Conservation (phyloP, 164 flowering plant species). For the Nymphaea thermarum region DNA sequence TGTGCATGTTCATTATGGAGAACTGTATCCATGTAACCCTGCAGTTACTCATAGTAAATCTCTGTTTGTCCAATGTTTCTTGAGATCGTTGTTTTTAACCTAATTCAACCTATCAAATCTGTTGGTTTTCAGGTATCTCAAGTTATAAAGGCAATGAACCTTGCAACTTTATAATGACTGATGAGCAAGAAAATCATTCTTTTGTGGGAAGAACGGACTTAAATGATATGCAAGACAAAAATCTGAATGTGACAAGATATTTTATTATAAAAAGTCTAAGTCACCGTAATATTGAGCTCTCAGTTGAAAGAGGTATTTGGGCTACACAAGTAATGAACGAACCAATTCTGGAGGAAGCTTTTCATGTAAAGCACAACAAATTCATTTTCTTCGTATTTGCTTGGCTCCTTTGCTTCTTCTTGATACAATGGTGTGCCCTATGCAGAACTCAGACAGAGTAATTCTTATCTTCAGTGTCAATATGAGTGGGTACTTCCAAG, state of each 20-base stretch:
- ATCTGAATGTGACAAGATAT: slow-evolving; percentile 43
- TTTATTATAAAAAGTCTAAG: slow-evolving; percentile 88
- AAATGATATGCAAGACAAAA: slow-evolving; percentile 19
- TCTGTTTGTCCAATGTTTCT: too few relatives aligned
- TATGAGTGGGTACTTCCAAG: slow-evolving; percentile 97
- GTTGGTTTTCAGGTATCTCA: slow-evolving; percentile 39
- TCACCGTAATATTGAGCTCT: slow-evolving; percentile 65
- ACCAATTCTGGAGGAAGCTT: slow-evolving; percentile 80
- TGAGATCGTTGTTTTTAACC: too few relatives aligned
- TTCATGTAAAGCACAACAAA: slow-evolving; percentile 45
- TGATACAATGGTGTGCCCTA: slow-evolving; percentile 14
- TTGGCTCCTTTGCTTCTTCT: slow-evolving; percentile 10
- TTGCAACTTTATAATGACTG: slow-evolving; percentile 14
- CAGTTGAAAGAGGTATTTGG: slow-evolving; percentile 83
- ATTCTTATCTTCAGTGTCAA: slow-evolving; percentile 88
- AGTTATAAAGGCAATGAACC: slow-evolving; percentile 31
- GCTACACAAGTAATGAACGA: slow-evolving; percentile 97
- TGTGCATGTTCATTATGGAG: too few relatives aligned
- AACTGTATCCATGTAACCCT: too few relatives aligned
- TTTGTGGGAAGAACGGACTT: slow-evolving; percentile 15
- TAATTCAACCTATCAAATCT: neutral
- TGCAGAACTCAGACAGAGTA: slow-evolving; percentile 82
- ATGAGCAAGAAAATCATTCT: slow-evolving; percentile 15
- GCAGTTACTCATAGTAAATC: too few relatives aligned
- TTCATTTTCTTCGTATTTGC: neutral